Base-by-base conservation (phyloP, 1,284 basidiomycete genomes). In the Phaffia rhodozyma region DNA sequence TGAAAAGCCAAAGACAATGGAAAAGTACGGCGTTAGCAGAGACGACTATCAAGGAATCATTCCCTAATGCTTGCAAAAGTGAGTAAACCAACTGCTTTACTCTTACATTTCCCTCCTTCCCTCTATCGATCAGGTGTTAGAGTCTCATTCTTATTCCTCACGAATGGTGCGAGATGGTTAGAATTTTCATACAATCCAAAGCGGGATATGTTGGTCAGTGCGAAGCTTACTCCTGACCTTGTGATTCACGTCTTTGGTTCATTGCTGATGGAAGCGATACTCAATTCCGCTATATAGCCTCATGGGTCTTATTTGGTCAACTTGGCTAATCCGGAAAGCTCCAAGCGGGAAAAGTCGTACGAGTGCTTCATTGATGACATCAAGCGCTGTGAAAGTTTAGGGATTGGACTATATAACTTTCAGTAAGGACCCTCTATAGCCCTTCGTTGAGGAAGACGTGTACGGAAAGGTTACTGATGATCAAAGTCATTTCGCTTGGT, bases 291-390 rank as follows among this genome's bases (percentile, higher is more conserved):
- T 74, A 72, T 90, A 2, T 76, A 91, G 5, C 88, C 88, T 0
- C 89, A 91, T 68, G 89, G 89, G 23, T 89, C 83, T 71, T 93
- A 91, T 71, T 80, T 93, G 34, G 82, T 91, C 65, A 92, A 92
- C 71, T 78, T 92, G 0, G 89, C 84, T 5, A 91, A 91, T 70
- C 86, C 86, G 0, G 86, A 91, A 67, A 69, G 69, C 20, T 79
- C 79, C 9, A 91, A 91, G 70, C 82, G 89, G 27, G 80, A 84
- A 63, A 87, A 86, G 68, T 86, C 86, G 0, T 91, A 86, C 68
- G 78, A 81, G 50, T 91, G 88, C 70, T 91, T 92, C 73, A 70
- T 90, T 11, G 89, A 92, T 68, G 90, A 93, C 67, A 75, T 92
- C n/a, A 79, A 81, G 70, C 78, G 90, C 49, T 91, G 89, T 70